A percentile compares a stretch with the other conserved stretches of the same genome.
phyloP scores from a whole-genome alignment of 2,329 filamentous ascomycete species.

The Neopestalotiopsis clavispora region DNA sequence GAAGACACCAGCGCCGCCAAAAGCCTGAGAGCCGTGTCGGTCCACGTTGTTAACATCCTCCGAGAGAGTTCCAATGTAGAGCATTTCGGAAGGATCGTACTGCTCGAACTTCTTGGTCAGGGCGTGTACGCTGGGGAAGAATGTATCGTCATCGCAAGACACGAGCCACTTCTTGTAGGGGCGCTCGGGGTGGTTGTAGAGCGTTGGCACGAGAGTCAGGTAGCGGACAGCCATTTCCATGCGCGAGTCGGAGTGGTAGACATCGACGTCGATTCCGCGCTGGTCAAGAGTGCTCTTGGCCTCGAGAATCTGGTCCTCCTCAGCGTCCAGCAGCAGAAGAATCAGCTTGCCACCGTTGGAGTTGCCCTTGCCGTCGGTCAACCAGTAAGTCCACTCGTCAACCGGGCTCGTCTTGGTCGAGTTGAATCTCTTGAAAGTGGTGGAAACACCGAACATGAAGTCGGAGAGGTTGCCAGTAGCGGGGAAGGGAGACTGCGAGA shows the following conservation, averaged over 20 bases:
- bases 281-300: conserved; percentile 50
- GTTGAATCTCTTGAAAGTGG: conserved; percentile 59
- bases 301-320: conserved; percentile 54
- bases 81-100: conserved; percentile 55
- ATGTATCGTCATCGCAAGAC: conserved; percentile 69
- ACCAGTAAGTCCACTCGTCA: conserved; percentile 65
- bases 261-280: conserved; percentile 61
- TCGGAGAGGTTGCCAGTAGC: conserved; percentile 57
- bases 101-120: conserved; percentile 55
- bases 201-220: conserved; percentile 56
- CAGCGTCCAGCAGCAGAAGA: conserved; percentile 58
- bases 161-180: conserved; percentile 62
- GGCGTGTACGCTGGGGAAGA: conserved; percentile 63
- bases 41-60: conserved; percentile 65
- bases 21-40: conserved; percentile 66
- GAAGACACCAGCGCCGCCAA: conserved; percentile 68
- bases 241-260: conserved; percentile 57
- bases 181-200: conserved; percentile 57
- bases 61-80: conserved; percentile 66
- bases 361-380: conserved; percentile 59
- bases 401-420: conserved; percentile 56
- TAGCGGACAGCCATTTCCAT: conserved; percentile 65
- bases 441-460: conserved; percentile 65
- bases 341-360: conserved; percentile 63
- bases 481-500: conserved; percentile 55